Base-by-base conservation (phyloP, 805 yeast species). In the Naumovozyma dairenensis region DNA sequence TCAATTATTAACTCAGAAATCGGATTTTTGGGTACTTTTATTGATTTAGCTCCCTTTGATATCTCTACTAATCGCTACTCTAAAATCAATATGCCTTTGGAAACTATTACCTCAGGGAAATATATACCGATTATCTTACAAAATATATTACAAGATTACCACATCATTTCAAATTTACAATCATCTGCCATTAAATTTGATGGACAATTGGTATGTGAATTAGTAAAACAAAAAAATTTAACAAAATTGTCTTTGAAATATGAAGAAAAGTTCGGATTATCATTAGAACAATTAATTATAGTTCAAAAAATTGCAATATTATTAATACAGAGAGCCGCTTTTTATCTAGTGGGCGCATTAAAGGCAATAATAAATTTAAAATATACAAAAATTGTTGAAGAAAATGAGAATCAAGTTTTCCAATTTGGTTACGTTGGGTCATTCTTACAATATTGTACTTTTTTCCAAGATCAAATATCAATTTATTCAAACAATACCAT, bases 341-440 rank as follows among this genome's bases (percentile, higher is more conserved):
- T 45, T 14, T 51, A 51, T 24, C 15, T 49, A 3, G 45, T 43
- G 2, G 50, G 47, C 2, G 43, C 44, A n/a, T 6, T 53, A 2
- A 12, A 33, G 4, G 53, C 48, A 12, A 38, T 48, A n/a, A 15
- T 30, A 2, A 25, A 21, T 10, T 31, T 16, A 19, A 9, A 29
- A 31, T n/a, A 34, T 27, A 13, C 24, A 21, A 16, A 36, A 13
- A 21, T 34, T 14, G 17, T 30, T 29, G 31, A 16, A 5, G 12
- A 25, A 10, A 29, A 20, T 5, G 25, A 14, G 9, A 21, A 14
- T 8, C 12, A 12, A 15, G 15, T 21, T 2, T 34, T 42, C 18
- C 37, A 39, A 27, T 42, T 52, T 10, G 55, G 58, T 5, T 53
- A 42, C 34, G 52, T 49, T 8, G 59, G 58, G 1, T 45, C 57